phyloP scores from a whole-genome alignment of 2,329 filamentous ascomycete species.

The Didymella arachidicola region DNA sequence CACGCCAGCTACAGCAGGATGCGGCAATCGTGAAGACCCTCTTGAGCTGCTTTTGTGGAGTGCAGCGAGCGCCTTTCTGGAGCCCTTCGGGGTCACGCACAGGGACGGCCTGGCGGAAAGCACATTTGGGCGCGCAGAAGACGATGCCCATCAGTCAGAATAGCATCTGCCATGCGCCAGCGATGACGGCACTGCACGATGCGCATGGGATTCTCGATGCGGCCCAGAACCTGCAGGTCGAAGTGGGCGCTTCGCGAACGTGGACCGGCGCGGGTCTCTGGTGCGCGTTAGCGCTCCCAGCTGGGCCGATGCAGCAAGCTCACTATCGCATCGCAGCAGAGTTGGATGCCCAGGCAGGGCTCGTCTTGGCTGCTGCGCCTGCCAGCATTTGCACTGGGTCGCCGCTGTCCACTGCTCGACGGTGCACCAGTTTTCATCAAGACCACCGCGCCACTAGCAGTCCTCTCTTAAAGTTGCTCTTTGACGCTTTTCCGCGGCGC shows the following conservation, averaged over 20 bases:
- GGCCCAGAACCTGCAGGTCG: slow-evolving; percentile 11
- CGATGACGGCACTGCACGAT: slow-evolving; percentile 19
- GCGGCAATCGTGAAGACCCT: slow-evolving; percentile 14
- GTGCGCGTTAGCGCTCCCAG: neutral
- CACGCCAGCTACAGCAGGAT: slow-evolving; percentile 21
- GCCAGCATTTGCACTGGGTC: neutral
- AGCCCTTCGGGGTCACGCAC: neutral
- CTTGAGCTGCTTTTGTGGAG: slow-evolving; percentile 6
- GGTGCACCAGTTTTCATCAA: slow-evolving; percentile 6
- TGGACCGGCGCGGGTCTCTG: slow-evolving; percentile 6
- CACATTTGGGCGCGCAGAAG: neutral
- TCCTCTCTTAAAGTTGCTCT: slow-evolving; percentile 19
- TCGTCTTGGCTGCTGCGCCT: slow-evolving; percentile 14
- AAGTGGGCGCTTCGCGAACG: slow-evolving; percentile 11
- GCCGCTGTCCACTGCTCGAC: slow-evolving; percentile 4
- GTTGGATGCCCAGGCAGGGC: neutral
- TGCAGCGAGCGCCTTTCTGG: slow-evolving; percentile 1
- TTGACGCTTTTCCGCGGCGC: slow-evolving; percentile 4
- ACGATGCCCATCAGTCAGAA: slow-evolving; percentile 5
- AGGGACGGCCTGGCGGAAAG: slow-evolving; percentile 5
- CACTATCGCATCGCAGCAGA: neutral
- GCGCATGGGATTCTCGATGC: slow-evolving; percentile 19
- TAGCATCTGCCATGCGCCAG: slow-evolving; percentile 2
- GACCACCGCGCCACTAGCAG: slow-evolving; percentile 5
- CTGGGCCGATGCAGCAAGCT: slow-evolving; percentile 10